Evolutionary conservation across 1,139 yeast species (phyloP).

Genomic region (Arxiozyma heterogenica): DNA sequence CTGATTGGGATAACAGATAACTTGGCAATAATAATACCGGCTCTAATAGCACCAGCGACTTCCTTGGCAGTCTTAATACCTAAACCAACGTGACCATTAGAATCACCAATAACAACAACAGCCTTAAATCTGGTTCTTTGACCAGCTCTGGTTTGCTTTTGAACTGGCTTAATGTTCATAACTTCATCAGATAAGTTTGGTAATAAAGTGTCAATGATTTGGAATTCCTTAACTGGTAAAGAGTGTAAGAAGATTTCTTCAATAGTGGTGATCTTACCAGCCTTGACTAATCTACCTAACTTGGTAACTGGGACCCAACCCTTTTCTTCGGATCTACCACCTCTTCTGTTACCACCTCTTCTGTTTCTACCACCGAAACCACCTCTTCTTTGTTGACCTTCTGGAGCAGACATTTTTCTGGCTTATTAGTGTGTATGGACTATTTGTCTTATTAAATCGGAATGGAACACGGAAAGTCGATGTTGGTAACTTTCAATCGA

Average conservation of each 20-base stretch:
- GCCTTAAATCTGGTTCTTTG: slow-evolving; percentile 99
- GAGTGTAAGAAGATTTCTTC: slow-evolving; percentile 99
- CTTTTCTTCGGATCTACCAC: slow-evolving; percentile 86
- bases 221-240: slow-evolving; percentile 98
- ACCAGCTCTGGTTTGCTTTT: slow-evolving; percentile 99
- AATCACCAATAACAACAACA: slow-evolving; percentile 98
- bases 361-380: slow-evolving; percentile 65
- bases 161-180: slow-evolving; percentile 99
- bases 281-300: slow-evolving; percentile 99
- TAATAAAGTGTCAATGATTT: slow-evolving; percentile 92
- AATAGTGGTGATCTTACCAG: slow-evolving; percentile 92
- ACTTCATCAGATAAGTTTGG: slow-evolving; percentile 97
- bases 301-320: slow-evolving; percentile 99
- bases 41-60: slow-evolving; percentile 99
- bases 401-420: slow-evolving; percentile 48
- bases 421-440: slow-evolving; percentile 14
- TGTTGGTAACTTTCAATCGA: slow-evolving; percentile 87
- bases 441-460: slow-evolving; percentile 42
- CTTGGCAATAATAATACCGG: slow-evolving; percentile 98
- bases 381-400: slow-evolving; percentile 42
- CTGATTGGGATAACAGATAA: slow-evolving; percentile 98
- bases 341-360: slow-evolving; percentile 50
- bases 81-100: slow-evolving; percentile 99
- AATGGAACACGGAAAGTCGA: slow-evolving; percentile 88
- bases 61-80: slow-evolving; percentile 99